Evolutionary conservation across 2,329 filamentous ascomycete species (phyloP), one percentile per base, ranked within the genome.

Genomic region (Fusarium coffeatum): DNA sequence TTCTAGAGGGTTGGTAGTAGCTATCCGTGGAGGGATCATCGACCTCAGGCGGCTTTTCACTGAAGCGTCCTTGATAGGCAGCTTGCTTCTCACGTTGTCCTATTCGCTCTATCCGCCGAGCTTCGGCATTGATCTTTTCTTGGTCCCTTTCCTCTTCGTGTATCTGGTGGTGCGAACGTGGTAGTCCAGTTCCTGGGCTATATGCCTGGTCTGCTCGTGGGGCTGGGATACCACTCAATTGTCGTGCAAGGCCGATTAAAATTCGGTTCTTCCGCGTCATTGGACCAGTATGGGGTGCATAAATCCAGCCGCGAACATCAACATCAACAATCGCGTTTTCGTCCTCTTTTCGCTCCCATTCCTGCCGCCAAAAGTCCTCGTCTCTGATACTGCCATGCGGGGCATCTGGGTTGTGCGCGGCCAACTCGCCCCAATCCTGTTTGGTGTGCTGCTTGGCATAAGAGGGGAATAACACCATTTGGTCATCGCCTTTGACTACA

Each of bases 291-390:
- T 95, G 93, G 20, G 95, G 95, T 41, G 90, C 89, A 79, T 97
- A 99, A 54, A 98, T 88, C 96, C 97, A 99, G 16, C 96, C 96
- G 72, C 95, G 88, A 25, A 99, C 93, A 78, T 99, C 95, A 8
- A 98, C 93, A 76, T 98, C 95, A 2, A 98, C 92, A 6, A 98
- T 84, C 1, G 94, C 93, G 78, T 92, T 92, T 74, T 94, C 90
- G 64, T 95, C 90, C 78, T 97, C 92, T 55, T 91, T 87, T 65
- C 87, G 87, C 60, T 94, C 89, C 92, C 93, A 97, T 75, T 95
- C 89, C 57, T 88, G 83, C 43, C 87, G 88, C 90, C 92, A 95
- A 78, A 92, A 94, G 41, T 93, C 90, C 46, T 89, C 87, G 68
- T 93, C 89, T 46, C 84, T 85, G 32, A 87, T 82, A 3, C 81